A percentile compares a stretch with the other conserved stretches of the same genome.
phyloP scores from a whole-genome alignment of 1,139 yeast genomes.

The Sugiyamaella japonica region DNA sequence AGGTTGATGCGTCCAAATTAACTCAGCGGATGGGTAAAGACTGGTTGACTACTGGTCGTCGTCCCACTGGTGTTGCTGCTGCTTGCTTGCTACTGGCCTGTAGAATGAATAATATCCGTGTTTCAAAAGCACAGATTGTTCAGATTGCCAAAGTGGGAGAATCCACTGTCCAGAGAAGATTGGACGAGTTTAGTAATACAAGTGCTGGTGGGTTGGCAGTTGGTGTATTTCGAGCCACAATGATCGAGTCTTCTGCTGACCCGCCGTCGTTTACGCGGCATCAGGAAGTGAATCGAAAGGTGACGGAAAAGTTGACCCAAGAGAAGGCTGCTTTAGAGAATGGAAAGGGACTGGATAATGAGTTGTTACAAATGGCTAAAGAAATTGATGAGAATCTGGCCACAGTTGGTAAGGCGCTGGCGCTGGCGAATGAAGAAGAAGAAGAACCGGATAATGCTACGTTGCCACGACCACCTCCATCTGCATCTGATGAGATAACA shows the following conservation, averaged over 20 bases:
- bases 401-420: slow-evolving; percentile 11
- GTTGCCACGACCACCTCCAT: neutral
- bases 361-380: slow-evolving; percentile 6
- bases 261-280: slow-evolving; percentile 75
- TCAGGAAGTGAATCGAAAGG: slow-evolving; percentile 34
- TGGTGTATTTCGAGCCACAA: slow-evolving; percentile 60
- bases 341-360: slow-evolving; percentile 12
- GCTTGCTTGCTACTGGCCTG: slow-evolving; percentile 93
- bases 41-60: slow-evolving; percentile 94
- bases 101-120: slow-evolving; percentile 89
- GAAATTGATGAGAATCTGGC: slow-evolving; percentile 10
- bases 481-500: neutral
- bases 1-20: slow-evolving; percentile 79
- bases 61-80: slow-evolving; percentile 99
- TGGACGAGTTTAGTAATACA: slow-evolving; percentile 83
- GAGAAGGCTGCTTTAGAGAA: slow-evolving; percentile 15
- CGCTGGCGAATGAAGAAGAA: neutral
- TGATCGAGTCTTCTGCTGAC: slow-evolving; percentile 51
- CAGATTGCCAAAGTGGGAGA: slow-evolving; percentile 96
- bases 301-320: slow-evolving; percentile 21
- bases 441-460: slow-evolving; percentile 1
- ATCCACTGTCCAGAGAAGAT: slow-evolving; percentile 84
- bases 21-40: slow-evolving; percentile 92
- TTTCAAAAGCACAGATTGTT: slow-evolving; percentile 91
- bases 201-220: slow-evolving; percentile 73